A percentile compares a stretch with the other conserved stretches of the same genome.
phyloP scores from a whole-genome alignment of 345 rosid species.

The Brassica carinata region DNA sequence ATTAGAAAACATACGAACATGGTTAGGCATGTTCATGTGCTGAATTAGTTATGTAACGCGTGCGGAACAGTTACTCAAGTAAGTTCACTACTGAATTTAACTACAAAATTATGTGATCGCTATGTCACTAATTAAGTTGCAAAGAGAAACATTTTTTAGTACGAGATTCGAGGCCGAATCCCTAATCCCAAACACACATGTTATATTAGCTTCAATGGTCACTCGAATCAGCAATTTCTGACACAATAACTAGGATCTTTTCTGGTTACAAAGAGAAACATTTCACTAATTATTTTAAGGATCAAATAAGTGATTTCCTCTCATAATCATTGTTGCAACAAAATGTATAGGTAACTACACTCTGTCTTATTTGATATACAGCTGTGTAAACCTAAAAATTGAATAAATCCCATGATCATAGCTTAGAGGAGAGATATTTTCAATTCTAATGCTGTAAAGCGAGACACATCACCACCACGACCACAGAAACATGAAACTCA shows the following conservation, averaged over 20 bases:
- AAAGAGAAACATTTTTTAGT: too few species aligned
- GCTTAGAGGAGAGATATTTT: slow-evolving; percentile 27
- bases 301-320: background rate
- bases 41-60: background rate
- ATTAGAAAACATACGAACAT: background rate
- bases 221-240: too few species aligned
- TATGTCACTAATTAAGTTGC: too few species aligned
- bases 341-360: background rate
- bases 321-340: background rate
- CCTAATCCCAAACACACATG: too few species aligned
- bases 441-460: slow-evolving; percentile 16
- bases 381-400: background rate
- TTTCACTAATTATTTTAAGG: too few species aligned
- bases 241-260: too few species aligned
- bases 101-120: too few species aligned
- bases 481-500: slow-evolving; percentile 39
- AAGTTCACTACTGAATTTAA: too few species aligned
- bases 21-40: background rate
- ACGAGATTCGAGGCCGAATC: too few species aligned
- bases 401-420: slow-evolving; percentile 3
- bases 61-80: too few species aligned
- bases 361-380: background rate
- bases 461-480: slow-evolving; percentile 28
- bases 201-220: too few species aligned
- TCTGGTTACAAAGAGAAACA: too few species aligned